Percentiles rank a stretch among this genome's conserved stretches.
Evolutionary conservation across 2,329 filamentous ascomycete species (phyloP).

Genomic region (Chalaropsis ovoidea): DNA sequence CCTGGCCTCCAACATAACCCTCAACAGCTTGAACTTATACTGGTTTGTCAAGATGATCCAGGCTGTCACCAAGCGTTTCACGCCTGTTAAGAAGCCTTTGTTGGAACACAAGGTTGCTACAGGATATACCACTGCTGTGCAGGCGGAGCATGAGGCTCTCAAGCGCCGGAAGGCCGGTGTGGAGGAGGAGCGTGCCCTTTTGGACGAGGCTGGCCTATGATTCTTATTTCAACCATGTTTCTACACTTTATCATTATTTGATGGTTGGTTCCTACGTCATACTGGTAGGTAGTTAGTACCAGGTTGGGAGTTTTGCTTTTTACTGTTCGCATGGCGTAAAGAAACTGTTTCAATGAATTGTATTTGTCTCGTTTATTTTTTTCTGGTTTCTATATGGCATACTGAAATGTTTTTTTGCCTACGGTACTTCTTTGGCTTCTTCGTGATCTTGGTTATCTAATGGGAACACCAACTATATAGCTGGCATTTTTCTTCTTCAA

Average conservation of each 20-base stretch:
- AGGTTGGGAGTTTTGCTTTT: not conserved
- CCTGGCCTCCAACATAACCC: constrained; percentile 56
- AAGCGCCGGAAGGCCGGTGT: constrained; percentile 22
- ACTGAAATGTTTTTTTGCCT: not conserved
- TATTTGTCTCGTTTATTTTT: not conserved
- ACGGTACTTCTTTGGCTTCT: too few species aligned
- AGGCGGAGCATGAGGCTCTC: constrained; percentile 15
- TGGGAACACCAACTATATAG: too few species aligned
- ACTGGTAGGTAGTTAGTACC: not conserved
- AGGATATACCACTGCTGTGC: constrained; percentile 20
- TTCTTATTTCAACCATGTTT: constrained; percentile 2
- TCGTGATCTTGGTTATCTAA: too few species aligned
- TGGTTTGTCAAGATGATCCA: constrained; percentile 85
- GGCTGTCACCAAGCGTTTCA: constrained; percentile 66
- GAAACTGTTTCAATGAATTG: not conserved
- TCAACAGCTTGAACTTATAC: constrained; percentile 70
- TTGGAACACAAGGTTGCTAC: not conserved
- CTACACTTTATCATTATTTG: not conserved
- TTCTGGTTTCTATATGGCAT: not conserved
- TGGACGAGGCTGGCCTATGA: constrained; percentile 21
- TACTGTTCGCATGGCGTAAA: not conserved
- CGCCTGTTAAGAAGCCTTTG: constrained; percentile 28
- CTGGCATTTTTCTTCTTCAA: too few species aligned
- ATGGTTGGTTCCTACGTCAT: not conserved
- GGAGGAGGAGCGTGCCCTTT: constrained; percentile 18